Conservation (phyloP, 176 grass and related monocot species). For the Oryza australiensis region DNA sequence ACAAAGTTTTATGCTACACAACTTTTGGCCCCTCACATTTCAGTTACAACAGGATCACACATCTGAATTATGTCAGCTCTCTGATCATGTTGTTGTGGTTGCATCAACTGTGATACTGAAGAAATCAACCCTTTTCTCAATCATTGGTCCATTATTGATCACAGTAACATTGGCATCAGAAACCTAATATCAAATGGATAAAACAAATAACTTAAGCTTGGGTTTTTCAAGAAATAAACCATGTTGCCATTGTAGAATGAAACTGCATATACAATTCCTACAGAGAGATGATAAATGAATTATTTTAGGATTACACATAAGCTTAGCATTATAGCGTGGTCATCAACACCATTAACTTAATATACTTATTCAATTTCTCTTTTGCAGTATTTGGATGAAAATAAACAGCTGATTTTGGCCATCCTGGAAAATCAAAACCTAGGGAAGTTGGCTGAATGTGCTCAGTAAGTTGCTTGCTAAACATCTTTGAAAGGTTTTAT, state of each 20-base stretch:
- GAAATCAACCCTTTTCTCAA: neutral
- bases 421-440: constrained; percentile 94
- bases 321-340: neutral
- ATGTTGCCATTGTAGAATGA: neutral
- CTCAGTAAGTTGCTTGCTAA: constrained; percentile 69
- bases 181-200: neutral
- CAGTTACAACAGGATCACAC: neutral
- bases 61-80: neutral
- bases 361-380: constrained; percentile 22
- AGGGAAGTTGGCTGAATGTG: constrained; percentile 93
- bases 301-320: neutral
- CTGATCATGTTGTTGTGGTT: neutral
- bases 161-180: neutral
- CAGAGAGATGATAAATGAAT: constrained; percentile 10
- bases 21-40: neutral
- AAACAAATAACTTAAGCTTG: constrained; percentile 14
- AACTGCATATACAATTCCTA: neutral
- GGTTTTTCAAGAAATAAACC: neutral
- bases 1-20: neutral
- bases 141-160: neutral
- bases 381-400: constrained; percentile 93
- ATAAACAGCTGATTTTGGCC: constrained; percentile 96
- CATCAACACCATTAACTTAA: constrained; percentile 17
- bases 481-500: neutral
- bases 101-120: neutral